Conservation (phyloP, 805 yeast genomes). For the Yarrowia phangngaensis region DNA sequence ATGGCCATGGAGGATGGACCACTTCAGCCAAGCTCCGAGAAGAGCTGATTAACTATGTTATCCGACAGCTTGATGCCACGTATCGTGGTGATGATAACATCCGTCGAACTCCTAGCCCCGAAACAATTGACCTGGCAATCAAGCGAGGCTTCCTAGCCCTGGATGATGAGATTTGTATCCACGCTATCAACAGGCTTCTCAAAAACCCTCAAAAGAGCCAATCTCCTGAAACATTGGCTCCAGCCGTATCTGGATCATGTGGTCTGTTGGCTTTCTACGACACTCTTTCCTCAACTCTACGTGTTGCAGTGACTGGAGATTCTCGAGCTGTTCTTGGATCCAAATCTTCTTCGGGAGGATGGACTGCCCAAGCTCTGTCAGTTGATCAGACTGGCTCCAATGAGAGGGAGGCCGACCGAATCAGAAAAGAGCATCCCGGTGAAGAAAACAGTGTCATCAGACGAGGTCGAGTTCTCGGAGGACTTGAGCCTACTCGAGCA, state of each 20-base stretch:
- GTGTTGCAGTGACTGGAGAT: slow-evolving; percentile 95
- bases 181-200: slow-evolving; percentile 65
- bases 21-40: slow-evolving; percentile 84
- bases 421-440: slow-evolving; percentile 83
- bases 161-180: slow-evolving; percentile 81
- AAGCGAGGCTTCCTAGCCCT: slow-evolving; percentile 73
- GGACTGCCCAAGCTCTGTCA: slow-evolving; percentile 85
- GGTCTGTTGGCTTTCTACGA: slow-evolving; percentile 86
- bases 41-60: slow-evolving; percentile 69
- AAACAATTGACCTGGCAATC: slow-evolving; percentile 73
- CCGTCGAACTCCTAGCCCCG: slow-evolving; percentile 62
- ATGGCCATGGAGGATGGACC: slow-evolving; percentile 96
- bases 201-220: slow-evolving; percentile 57
- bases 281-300: slow-evolving; percentile 61
- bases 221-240: slow-evolving; percentile 73
- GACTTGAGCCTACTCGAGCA: slow-evolving; percentile 91
- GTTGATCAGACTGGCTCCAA: slow-evolving; percentile 94
- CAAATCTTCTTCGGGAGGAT: slow-evolving; percentile 50
- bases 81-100: slow-evolving; percentile 41
- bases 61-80: slow-evolving; percentile 63
- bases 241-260: slow-evolving; percentile 94
- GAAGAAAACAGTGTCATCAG: slow-evolving; percentile 72
- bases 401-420: slow-evolving; percentile 77
- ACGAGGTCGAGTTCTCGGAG: slow-evolving; percentile 87
- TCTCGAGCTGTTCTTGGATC: slow-evolving; percentile 86